Evolutionary conservation across 164 flowering plant species (phyloP).

Genomic region (Liquidambar formosana): DNA sequence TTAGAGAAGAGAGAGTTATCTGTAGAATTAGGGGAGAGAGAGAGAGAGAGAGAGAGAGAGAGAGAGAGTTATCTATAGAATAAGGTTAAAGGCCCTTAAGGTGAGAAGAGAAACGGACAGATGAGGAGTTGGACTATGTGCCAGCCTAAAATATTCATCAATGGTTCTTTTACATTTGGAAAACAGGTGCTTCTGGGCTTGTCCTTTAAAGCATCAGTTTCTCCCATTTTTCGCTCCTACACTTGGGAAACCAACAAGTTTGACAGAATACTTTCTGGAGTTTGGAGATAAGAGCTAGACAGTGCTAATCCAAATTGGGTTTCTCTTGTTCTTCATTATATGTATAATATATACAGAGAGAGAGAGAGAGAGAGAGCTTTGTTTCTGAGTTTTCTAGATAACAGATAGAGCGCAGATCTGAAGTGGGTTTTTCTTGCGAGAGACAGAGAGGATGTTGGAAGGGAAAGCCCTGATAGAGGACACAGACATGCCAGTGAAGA

Average conservation of each 20-base stretch:
- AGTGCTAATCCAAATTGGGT: not conserved
- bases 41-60: not conserved
- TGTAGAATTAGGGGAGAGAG: not conserved
- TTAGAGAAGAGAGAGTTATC: no score
- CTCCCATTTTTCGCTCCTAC: not conserved
- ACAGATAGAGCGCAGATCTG: not conserved
- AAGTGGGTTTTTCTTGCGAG: conserved; percentile 8
- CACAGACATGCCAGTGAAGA: conserved; percentile 89
- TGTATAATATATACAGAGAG: not conserved
- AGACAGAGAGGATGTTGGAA: conserved; percentile 73
- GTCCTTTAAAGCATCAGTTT: not conserved
- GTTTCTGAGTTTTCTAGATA: conserved; percentile 17
- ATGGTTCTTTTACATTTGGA: conserved; percentile 22
- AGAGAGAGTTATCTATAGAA: no score
- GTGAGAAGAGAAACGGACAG: conserved; percentile 8
- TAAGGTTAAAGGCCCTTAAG: conserved; percentile 6
- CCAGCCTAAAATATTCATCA: conserved; percentile 16
- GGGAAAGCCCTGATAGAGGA: conserved; percentile 84
- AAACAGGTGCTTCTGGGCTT: not conserved
- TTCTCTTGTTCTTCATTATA: not conserved
- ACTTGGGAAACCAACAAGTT: not conserved
- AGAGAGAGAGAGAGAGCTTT: not conserved
- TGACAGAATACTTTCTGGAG: not conserved
- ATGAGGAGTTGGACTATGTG: conserved; percentile 28
- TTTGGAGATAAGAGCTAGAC: not conserved